Percentiles rank a stretch among this genome's conserved stretches.
Evolutionary conservation across 73 alveolate genomes (phyloP).

Genomic region (Effrenium voratum): DNA sequence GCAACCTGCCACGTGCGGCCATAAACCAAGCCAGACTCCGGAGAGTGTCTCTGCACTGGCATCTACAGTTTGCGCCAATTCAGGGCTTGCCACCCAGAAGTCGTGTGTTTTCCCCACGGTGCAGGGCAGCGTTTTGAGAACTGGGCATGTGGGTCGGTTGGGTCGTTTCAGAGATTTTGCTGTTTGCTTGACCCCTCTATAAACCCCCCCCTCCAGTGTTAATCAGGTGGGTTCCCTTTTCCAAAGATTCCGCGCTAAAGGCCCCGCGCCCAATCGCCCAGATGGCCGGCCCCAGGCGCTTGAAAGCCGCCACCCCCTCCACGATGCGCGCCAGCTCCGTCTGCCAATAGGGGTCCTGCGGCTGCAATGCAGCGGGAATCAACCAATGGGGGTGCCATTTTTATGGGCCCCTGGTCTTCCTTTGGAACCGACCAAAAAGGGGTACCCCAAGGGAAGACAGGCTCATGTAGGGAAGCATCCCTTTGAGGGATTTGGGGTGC

Average conservation of each 20-base stretch:
- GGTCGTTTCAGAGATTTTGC: too few relatives aligned
- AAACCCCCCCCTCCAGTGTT: not conserved
- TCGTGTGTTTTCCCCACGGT: not conserved
- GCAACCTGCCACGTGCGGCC: too few relatives aligned
- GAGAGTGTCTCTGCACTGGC: too few relatives aligned
- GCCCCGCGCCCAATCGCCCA: too few relatives aligned
- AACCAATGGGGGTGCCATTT: too few relatives aligned
- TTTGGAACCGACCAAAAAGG: too few relatives aligned
- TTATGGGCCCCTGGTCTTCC: too few relatives aligned
- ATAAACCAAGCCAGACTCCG: too few relatives aligned
- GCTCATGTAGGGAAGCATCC: too few relatives aligned
- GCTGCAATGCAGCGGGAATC: too few relatives aligned
- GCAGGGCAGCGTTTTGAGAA: not conserved
- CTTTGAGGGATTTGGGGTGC: too few relatives aligned
- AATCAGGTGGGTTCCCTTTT: not conserved
- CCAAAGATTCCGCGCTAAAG: not conserved
- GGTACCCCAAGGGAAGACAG: too few relatives aligned
- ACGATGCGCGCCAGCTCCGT: constrained; percentile 39
- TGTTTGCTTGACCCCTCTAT: not conserved
- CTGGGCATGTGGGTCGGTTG: not conserved
- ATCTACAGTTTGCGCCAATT: not conserved
- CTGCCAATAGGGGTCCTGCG: constrained; percentile 68
- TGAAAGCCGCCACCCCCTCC: constrained; percentile 70
- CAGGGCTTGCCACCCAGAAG: not conserved
- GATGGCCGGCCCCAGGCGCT: constrained; percentile 7